These are phyloP conservation scores for Phytophthora brassicae DNA, from an alignment of 352 stramenopile species.

Conservation along the genomic window DNA sequence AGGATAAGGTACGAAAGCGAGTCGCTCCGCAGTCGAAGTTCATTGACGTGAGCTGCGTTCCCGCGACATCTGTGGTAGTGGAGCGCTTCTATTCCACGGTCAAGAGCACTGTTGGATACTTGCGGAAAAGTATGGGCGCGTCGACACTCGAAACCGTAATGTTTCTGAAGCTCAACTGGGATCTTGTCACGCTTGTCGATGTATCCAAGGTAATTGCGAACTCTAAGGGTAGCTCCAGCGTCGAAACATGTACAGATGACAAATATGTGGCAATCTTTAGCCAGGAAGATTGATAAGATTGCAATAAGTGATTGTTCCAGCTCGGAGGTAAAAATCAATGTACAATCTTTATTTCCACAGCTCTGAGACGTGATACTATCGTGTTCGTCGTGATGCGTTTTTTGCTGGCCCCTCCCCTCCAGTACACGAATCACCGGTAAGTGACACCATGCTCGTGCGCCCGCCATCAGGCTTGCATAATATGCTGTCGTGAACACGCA, in stretches of 20 bases:
- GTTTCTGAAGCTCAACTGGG: no score
- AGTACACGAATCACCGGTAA: no score
- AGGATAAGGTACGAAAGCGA: background rate
- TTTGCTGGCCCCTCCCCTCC: no score
- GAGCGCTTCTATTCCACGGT: constrained; percentile 9
- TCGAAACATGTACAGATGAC: background rate
- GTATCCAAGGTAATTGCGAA: no score
- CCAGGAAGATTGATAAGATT: background rate
- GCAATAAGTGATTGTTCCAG: background rate
- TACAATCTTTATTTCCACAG: background rate
- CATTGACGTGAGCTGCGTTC: constrained; percentile 7
- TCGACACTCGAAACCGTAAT: background rate
- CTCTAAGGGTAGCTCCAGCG: no score
- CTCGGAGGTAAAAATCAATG: background rate
- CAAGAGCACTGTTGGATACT: constrained; percentile 4
- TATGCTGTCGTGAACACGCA: no score
- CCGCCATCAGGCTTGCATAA: no score
- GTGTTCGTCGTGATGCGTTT: no score
- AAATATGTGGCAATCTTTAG: background rate
- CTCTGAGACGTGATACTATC: no score
- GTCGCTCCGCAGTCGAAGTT: constrained; percentile 1
- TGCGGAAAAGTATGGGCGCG: background rate
- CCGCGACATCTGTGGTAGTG: constrained; percentile 1
- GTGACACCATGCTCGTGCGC: no score
- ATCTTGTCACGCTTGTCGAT: no score